Base-by-base conservation (phyloP, 257 asterid species). In the Fraxinus excelsior region DNA sequence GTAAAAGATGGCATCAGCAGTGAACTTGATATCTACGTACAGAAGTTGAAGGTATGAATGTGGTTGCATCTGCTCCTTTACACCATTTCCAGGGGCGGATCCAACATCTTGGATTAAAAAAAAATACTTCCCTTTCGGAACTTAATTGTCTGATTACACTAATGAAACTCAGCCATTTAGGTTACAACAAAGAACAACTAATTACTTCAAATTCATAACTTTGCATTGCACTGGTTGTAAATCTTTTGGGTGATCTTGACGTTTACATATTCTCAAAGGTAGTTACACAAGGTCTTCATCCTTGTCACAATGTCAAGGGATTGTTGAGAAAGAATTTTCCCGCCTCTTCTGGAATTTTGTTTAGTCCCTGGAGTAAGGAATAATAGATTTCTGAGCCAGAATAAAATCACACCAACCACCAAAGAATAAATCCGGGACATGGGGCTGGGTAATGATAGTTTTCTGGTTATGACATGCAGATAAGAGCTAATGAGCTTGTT, bases 41-140 rank as follows among this genome's bases (percentile, higher is more conserved):
- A 82, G 75, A 95, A 90, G 84, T 78, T 95, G 80, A 89, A 91
- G 99, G 98, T 95, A 83, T 32, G 71, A 16, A 73, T 82, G 60
- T 38, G 53, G 70, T 74, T 35, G 64, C 77, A 58, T 78, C 69
- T 76, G 70, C 53, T 26, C 35, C 44, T 26, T 58, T 79, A 67
- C 74, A 49, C 70, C 79, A 64, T 68, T 16, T 74, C 60, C 66
- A 31, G 32, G 32, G 32, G 4, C 32, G 32, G 32, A 31, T 31
- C 32, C 32, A 31, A 31, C 0, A 31, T 3, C 4, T n/a, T 0
- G 32, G 32, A 31, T 31, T 2, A 26, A 26, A 26, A 26, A 29
- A n/a, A 28, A 28, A 28, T 31, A 2, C 32, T 71, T n/a, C 73
- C 69, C 71, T 69, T 65, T 49, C 69, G 62, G 44, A 38, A 64